These are phyloP conservation scores for Dendrobium chrysotoxum DNA, from an alignment of 106 monocot species.

Conservation along the genomic window DNA sequence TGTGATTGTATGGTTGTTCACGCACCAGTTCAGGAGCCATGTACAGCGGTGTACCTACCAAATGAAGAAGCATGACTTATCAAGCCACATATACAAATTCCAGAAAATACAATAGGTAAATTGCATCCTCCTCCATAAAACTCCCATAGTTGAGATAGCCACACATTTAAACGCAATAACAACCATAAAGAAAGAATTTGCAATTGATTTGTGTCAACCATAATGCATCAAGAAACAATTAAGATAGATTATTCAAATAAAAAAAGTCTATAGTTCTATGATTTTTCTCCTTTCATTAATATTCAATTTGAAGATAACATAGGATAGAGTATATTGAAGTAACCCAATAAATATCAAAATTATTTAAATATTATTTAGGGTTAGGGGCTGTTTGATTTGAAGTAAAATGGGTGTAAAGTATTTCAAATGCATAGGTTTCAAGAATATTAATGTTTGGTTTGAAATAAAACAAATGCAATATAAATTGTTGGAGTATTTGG, in stretches of 20 bases:
- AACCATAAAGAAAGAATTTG: not conserved
- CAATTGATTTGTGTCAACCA: not conserved
- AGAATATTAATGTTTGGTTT: too few relatives aligned
- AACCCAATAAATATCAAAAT: too few relatives aligned
- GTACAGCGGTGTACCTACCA: constrained; percentile 85
- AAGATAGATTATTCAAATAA: not conserved
- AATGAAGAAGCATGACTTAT: not conserved
- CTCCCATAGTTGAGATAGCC: not conserved
- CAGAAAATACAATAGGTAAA: not conserved
- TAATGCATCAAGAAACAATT: not conserved
- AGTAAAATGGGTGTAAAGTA: too few relatives aligned
- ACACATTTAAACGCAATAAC: not conserved
- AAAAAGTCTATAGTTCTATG: not conserved
- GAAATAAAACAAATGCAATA: too few relatives aligned
- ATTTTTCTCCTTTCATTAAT: not conserved
- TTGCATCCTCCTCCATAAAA: not conserved
- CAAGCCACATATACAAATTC: not conserved
- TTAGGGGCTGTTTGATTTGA: too few relatives aligned
- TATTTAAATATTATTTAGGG: too few relatives aligned
- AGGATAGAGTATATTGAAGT: too few relatives aligned
- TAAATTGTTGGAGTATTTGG: too few relatives aligned
- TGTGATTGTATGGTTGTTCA: constrained; percentile 98
- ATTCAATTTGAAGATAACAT: not conserved
- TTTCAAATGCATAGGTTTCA: too few relatives aligned
- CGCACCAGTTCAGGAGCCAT: constrained; percentile 98